Evolutionary conservation across 106 monocot genomes (phyloP), one percentile per base, ranked within the genome.

Genomic region (Allium sativum): DNA sequence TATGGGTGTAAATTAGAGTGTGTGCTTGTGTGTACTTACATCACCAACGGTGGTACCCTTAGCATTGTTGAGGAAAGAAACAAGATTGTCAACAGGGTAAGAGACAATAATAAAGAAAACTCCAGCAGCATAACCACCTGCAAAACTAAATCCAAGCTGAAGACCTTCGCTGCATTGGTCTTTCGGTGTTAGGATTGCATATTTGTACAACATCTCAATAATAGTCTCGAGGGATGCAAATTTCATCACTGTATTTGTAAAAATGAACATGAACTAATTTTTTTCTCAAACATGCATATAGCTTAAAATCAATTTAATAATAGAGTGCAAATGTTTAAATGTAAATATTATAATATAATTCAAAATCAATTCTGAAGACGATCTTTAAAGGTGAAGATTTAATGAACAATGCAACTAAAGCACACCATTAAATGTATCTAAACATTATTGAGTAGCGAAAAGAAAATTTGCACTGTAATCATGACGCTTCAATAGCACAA

Each of bases 241-340:
- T 45, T 80, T 84, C 84, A 84, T 84, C 84, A 84, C 77, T 21
- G 80, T 84, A 68, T 80, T 80, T 84, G 76, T 65, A 81, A 58
- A 58, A 13, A 7, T 58, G 4, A 10, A 56, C 40, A 56, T 56
- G 19, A 9, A 21, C n/a, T 22, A 56, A 21, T 3, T 3, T 2
- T 3, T 3, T 3, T 31, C 31, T 31, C 31, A 5, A 31, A 31
- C 31, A 31, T 31, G 31, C 31, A 31, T 31, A 31, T 31, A 31
- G 31, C 31, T 31, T 5, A 31, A 31, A 31, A 31, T 5, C 31
- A 5, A 5, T 31, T n/a, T n/a, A 3, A 31, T 31, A 31, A 31
- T 31, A 31, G 31, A 31, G 31, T 31, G 31, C 31, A 31, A 31
- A n/a, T n/a, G n/a, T n/a, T n/a, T n/a, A n/a, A n/a, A n/a, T n/a